Evolutionary conservation across 805 yeast species (phyloP).

Genomic region (Candida chilensis): DNA sequence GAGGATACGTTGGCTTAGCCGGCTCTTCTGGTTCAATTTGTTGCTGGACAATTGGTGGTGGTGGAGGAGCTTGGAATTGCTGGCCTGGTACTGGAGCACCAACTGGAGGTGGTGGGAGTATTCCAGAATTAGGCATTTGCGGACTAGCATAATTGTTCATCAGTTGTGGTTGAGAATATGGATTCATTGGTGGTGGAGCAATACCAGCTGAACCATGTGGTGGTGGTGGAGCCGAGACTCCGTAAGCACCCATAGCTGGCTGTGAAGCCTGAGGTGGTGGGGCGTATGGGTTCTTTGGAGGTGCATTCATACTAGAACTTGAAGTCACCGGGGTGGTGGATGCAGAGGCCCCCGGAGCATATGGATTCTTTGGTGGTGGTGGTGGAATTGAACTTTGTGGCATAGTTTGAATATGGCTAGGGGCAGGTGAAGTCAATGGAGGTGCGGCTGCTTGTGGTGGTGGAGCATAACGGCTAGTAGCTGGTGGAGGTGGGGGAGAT

Average conservation of each 20-base stretch:
- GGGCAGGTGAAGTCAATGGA: conserved; percentile 2
- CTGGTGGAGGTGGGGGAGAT: conserved; percentile 6
- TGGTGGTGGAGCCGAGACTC: conserved; percentile 5
- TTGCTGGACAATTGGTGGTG: conserved; percentile 7
- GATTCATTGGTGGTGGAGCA: conserved; percentile 1
- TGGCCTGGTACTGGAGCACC: conserved; percentile 2
- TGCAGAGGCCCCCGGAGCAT: conserved; percentile 12
- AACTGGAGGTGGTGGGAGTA: conserved; percentile 5
- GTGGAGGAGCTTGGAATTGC: conserved; percentile 8
- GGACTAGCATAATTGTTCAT: no score
- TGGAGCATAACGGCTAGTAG: conserved; percentile 14
- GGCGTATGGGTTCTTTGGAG: conserved; percentile 20
- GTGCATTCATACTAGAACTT: conserved; percentile 7
- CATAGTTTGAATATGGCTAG: no score
- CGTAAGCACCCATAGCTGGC: conserved; percentile 4
- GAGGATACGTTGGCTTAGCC: conserved; percentile 27
- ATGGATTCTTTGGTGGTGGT: conserved; percentile 12
- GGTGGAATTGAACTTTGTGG: conserved; percentile 2
- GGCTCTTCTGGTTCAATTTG: conserved; percentile 7
- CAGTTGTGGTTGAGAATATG: neutral
- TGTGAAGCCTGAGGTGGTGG: conserved; percentile 14
- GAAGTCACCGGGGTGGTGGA: conserved; percentile 4
- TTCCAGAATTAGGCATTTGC: no score
- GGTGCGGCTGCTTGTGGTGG: conserved; percentile 8
- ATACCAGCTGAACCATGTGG: conserved; percentile 5